Percentiles rank a stretch among this genome's conserved stretches.
These are phyloP conservation scores for Pleurozium schreberi DNA, from an alignment of 225 moss, liverwort and hornwort species.

Conservation along the genomic window DNA sequence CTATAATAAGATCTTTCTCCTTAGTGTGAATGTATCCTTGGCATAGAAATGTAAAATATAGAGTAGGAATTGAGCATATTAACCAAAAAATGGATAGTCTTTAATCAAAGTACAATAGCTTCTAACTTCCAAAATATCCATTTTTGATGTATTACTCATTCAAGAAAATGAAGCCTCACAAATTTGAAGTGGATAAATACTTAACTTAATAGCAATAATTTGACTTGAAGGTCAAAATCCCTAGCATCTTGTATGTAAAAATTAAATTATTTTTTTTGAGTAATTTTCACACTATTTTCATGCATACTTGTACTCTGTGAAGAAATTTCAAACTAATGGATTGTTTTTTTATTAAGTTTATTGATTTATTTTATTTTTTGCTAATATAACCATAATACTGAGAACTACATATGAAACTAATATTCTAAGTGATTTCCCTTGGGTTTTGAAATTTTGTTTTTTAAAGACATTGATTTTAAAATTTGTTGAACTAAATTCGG, in stretches of 20 bases:
- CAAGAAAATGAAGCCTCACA: background rate
- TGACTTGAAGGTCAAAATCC: background rate
- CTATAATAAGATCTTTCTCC: background rate
- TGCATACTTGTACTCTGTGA: background rate
- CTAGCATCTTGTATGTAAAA: too few relatives aligned
- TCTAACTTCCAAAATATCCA: background rate
- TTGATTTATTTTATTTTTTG: background rate
- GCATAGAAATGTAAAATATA: rapidly evolving
- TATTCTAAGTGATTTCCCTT: background rate
- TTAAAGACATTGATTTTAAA: background rate
- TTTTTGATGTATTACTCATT: background rate
- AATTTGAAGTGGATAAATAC: background rate
- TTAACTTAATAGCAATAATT: background rate
- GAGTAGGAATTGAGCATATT: background rate
- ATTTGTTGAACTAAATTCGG: background rate
- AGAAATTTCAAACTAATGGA: background rate
- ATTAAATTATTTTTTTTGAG: background rate
- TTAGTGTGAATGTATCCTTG: background rate
- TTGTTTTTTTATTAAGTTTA: background rate
- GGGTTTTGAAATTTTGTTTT: background rate
- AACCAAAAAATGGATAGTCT: background rate
- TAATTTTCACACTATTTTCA: background rate
- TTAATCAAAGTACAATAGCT: background rate
- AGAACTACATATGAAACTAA: background rate
- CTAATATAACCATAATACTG: background rate